Evolutionary conservation across 441 rosid genomes (phyloP).

Genomic region (Oxalis stricta): DNA sequence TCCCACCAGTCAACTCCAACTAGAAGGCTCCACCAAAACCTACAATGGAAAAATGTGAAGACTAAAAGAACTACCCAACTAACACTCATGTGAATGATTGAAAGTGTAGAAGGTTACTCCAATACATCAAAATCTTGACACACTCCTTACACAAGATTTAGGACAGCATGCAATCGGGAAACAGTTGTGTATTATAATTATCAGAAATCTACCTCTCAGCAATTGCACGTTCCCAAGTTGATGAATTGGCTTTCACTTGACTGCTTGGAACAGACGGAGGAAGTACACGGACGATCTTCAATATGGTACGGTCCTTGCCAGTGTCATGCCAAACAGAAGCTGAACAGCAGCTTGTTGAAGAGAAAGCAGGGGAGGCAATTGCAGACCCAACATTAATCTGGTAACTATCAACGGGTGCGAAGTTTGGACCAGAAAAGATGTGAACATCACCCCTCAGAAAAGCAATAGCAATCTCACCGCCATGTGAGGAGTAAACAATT

Average conservation of each 20-base stretch:
- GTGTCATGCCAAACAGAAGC: constrained; percentile 97
- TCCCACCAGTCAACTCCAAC: constrained; percentile 99
- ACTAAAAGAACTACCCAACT: too few relatives aligned
- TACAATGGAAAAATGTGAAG: constrained; percentile 17
- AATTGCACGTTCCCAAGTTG: constrained; percentile 93
- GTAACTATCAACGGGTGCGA: constrained; percentile 75
- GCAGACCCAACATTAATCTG: constrained; percentile 96
- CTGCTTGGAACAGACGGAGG: constrained; percentile 79
- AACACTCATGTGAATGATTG: too few relatives aligned
- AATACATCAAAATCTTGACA: too few relatives aligned
- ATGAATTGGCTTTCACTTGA: constrained; percentile 63
- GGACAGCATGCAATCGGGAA: too few relatives aligned
- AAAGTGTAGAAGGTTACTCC: too few relatives aligned
- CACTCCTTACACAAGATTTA: background rate
- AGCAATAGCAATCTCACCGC: constrained; percentile 96
- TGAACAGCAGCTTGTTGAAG: constrained; percentile 98
- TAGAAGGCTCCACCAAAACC: constrained; percentile 99
- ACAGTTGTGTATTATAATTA: too few relatives aligned
- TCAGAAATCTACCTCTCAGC: constrained; percentile 79
- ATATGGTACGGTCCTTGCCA: constrained; percentile 67
- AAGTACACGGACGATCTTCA: constrained; percentile 91
- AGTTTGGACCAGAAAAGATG: constrained; percentile 94
- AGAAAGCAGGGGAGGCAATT: constrained; percentile 96
- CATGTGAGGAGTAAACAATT: constrained; percentile 96
- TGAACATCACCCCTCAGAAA: constrained; percentile 95